phyloP scores from a whole-genome alignment of 176 grass and related monocot species.

The Typha latifolia region DNA sequence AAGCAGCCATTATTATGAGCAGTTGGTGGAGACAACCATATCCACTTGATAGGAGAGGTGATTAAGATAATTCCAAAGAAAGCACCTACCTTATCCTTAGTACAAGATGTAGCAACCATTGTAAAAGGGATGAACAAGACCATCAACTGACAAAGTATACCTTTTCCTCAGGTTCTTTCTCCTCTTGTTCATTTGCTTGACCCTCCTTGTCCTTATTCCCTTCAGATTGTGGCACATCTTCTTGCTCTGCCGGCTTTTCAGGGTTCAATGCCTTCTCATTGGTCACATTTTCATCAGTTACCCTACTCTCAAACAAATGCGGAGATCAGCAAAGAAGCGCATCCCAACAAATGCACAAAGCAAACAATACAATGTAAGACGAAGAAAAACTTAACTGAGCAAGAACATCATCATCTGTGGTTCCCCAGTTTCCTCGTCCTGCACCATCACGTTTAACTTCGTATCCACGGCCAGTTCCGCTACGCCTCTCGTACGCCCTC shows the following conservation, averaged over 20 bases:
- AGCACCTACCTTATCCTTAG: too few relatives aligned
- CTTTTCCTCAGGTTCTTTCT: conserved; percentile 11
- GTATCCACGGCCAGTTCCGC: conserved; percentile 9
- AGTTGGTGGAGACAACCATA: too few relatives aligned
- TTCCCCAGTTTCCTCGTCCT: conserved; percentile 13
- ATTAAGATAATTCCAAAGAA: too few relatives aligned
- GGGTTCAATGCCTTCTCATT: not conserved
- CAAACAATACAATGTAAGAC: not conserved
- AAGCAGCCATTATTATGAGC: too few relatives aligned
- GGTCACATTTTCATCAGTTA: not conserved
- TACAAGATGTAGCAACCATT: too few relatives aligned
- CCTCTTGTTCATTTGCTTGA: not conserved
- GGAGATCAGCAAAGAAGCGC: not conserved
- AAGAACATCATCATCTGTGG: conserved; percentile 4
- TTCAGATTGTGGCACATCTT: not conserved
- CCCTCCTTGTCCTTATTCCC: conserved; percentile 1
- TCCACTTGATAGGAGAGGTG: too few relatives aligned
- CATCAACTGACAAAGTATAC: not conserved
- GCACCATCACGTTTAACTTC: conserved; percentile 4
- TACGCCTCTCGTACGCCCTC: conserved; percentile 8
- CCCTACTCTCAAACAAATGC: not conserved
- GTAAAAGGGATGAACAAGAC: too few relatives aligned
- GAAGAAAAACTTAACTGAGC: conserved; percentile 3
- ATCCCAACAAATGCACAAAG: not conserved
- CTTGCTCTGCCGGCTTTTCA: not conserved